Percentiles rank a stretch among this genome's conserved stretches.
Evolutionary conservation across 192 early-diverging fungal genomes (phyloP).

Genomic region (Coemansia sp.): DNA sequence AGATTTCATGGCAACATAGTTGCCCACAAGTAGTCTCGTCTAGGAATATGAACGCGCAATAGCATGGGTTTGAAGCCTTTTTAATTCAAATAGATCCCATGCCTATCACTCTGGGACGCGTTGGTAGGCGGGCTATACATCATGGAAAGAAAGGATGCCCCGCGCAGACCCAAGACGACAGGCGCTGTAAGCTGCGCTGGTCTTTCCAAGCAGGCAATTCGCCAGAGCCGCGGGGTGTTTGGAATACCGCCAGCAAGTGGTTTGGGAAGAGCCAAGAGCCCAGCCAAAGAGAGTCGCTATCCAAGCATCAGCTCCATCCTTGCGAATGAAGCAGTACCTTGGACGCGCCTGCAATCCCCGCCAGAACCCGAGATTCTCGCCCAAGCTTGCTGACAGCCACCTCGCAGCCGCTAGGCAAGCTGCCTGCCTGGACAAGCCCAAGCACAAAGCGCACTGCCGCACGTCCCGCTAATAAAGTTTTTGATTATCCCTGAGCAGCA

Average conservation of each 20-base stretch:
- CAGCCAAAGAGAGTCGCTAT: neutral
- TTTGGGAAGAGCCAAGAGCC: neutral
- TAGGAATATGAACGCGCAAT: slow-evolving; percentile 52
- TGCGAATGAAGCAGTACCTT: neutral
- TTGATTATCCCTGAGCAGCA: too few species aligned
- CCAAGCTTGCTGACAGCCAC: neutral
- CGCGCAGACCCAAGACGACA: slow-evolving; percentile 28
- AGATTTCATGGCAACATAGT: slow-evolving; percentile 46
- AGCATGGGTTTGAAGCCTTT: slow-evolving; percentile 31
- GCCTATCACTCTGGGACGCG: slow-evolving; percentile 49
- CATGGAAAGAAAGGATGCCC: slow-evolving; percentile 22
- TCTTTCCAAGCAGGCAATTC: neutral
- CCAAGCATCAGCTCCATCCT: neutral
- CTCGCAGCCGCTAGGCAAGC: neutral
- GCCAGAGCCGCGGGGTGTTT: neutral
- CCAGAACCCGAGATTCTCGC: neutral
- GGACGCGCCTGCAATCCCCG: neutral
- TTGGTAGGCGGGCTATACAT: slow-evolving; percentile 42
- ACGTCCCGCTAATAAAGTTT: neutral
- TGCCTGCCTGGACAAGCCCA: neutral
- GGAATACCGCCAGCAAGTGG: neutral
- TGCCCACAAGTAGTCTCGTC: slow-evolving; percentile 26
- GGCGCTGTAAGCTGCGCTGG: neutral
- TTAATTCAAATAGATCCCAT: slow-evolving; percentile 10
- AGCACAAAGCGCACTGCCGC: neutral